Percentiles rank a stretch among this genome's conserved stretches.
Conservation (phyloP, 2,329 filamentous ascomycete genomes). For the Lachnellula occidentalis region DNA sequence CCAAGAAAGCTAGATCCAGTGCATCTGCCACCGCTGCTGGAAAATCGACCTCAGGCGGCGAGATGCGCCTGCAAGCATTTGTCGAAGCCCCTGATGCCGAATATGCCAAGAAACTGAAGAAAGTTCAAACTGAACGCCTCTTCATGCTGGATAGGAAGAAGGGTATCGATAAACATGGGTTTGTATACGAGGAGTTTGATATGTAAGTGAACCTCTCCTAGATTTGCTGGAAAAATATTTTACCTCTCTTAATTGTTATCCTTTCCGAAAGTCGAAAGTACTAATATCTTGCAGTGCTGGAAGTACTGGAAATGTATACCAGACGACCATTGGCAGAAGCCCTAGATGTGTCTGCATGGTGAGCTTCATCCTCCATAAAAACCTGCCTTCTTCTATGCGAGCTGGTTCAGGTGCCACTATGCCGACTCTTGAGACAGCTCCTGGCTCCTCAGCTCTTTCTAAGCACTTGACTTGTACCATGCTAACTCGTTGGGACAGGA, state of each 20-base stretch:
- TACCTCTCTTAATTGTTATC: too few species aligned
- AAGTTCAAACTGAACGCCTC: constrained; percentile 16
- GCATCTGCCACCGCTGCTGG: background rate
- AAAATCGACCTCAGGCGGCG: background rate
- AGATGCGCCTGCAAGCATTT: constrained; percentile 12
- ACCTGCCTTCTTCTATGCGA: too few species aligned
- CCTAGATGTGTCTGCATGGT: constrained; percentile 16
- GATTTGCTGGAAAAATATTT: too few species aligned
- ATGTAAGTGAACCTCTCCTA: background rate
- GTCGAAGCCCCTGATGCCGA: constrained; percentile 10
- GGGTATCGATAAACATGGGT: constrained; percentile 5
- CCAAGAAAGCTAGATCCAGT: background rate
- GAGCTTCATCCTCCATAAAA: too few species aligned
- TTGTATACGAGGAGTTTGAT: constrained; percentile 10
- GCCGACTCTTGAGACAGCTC: too few species aligned
- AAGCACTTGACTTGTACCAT: too few species aligned
- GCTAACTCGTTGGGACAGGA: background rate
- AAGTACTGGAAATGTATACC: constrained; percentile 18
- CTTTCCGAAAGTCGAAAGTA: too few species aligned
- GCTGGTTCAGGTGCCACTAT: too few species aligned
- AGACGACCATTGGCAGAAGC: constrained; percentile 9
- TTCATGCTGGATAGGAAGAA: constrained; percentile 19
- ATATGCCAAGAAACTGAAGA: constrained; percentile 17
- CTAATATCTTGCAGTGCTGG: constrained; percentile 1
- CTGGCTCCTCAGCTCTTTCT: too few species aligned